A percentile compares a stretch with the other conserved stretches of the same genome.
phyloP scores from a whole-genome alignment of 495 filamentous ascomycete species.

The Aspergillus diversus region DNA sequence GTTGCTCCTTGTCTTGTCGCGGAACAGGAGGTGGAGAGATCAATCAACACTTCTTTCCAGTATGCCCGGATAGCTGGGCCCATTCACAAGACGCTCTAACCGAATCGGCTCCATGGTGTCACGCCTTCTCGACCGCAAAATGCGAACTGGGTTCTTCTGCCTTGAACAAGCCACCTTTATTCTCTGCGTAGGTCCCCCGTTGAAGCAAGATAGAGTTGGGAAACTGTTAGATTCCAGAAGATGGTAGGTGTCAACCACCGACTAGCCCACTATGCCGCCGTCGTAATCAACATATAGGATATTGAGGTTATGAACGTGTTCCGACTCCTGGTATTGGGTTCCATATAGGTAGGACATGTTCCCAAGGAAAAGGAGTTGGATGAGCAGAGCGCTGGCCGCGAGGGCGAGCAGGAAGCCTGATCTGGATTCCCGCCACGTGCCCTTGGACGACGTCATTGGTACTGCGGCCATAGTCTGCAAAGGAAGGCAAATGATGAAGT shows the following conservation, averaged over 20 bases:
- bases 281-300: slow-evolving; percentile 48
- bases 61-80: no score
- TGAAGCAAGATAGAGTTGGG: slow-evolving; percentile 28
- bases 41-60: no score
- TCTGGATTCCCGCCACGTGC: background rate
- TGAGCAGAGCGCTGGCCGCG: background rate
- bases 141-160: background rate
- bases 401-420: slow-evolving; percentile 10
- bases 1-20: no score
- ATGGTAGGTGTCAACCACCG: slow-evolving; percentile 41
- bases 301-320: background rate
- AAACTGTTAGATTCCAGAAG: slow-evolving; percentile 33
- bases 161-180: background rate
- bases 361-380: slow-evolving; percentile 6
- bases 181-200: background rate
- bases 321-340: background rate
- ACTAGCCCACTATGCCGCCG: slow-evolving; percentile 41
- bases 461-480: no score
- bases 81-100: background rate
- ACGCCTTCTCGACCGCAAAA: background rate
- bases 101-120: background rate
- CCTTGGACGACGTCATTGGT: no score
- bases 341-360: slow-evolving; percentile 10
- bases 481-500: no score
- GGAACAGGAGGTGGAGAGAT: no score